Evolutionary conservation across 192 early-diverging fungal genomes (phyloP).

Genomic region (Podila epicladia): DNA sequence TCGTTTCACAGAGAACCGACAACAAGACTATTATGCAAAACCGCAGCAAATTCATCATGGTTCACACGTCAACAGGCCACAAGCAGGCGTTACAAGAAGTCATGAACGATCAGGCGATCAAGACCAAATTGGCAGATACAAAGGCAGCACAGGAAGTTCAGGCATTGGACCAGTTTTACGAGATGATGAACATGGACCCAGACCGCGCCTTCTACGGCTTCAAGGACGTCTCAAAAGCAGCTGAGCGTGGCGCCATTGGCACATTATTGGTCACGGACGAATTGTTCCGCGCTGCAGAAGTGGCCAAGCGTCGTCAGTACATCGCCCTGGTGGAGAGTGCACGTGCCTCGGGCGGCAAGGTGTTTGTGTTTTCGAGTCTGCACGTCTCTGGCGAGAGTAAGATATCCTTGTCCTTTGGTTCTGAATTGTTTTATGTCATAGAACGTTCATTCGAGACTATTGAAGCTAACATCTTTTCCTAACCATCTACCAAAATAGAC

Average conservation of each 20-base stretch:
- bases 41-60: constrained; percentile 85
- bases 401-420: constrained; percentile 6
- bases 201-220: constrained; percentile 95
- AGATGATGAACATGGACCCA: constrained; percentile 89
- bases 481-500: constrained; percentile 56
- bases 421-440: background rate
- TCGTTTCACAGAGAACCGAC: constrained; percentile 68
- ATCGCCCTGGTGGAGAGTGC: constrained; percentile 88
- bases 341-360: constrained; percentile 76
- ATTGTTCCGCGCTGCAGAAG: constrained; percentile 90
- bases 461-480: background rate
- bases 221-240: constrained; percentile 85
- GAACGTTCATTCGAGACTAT: too few relatives aligned
- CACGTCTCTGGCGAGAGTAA: constrained; percentile 96
- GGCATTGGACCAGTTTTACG: constrained; percentile 87
- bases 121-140: constrained; percentile 85
- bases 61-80: constrained; percentile 96
- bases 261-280: constrained; percentile 93
- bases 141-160: constrained; percentile 89
- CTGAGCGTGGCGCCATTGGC: constrained; percentile 86
- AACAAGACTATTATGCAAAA: constrained; percentile 87
- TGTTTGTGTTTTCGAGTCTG: constrained; percentile 90
- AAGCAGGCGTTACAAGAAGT: constrained; percentile 96
- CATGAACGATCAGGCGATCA: constrained; percentile 86
- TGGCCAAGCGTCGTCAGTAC: constrained; percentile 85